Percentiles rank a stretch among this genome's conserved stretches.
Conservation (phyloP, 179 eudicot genomes). For the Beta macrorhiza region DNA sequence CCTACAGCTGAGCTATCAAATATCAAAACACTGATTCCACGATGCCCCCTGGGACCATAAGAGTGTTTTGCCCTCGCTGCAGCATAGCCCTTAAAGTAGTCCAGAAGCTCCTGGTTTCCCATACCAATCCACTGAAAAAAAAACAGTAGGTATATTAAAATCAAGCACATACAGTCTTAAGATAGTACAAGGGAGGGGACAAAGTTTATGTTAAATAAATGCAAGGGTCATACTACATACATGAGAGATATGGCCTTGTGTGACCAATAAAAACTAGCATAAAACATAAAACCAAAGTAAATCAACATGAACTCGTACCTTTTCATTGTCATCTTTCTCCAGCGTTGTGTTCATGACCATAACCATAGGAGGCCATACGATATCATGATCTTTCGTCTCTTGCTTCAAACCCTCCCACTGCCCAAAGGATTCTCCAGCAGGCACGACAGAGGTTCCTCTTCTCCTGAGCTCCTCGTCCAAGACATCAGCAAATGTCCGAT, state of each 20-base stretch:
- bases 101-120: slow-evolving; percentile 87
- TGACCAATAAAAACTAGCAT: background rate
- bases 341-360: slow-evolving; percentile 62
- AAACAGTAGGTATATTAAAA: background rate
- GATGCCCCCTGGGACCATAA: slow-evolving; percentile 88
- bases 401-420: slow-evolving; percentile 54
- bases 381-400: slow-evolving; percentile 40
- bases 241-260: background rate
- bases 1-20: slow-evolving; percentile 76
- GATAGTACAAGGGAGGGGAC: background rate
- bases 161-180: background rate
- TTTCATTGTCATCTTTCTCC: slow-evolving; percentile 64
- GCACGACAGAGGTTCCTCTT: slow-evolving; percentile 59
- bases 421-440: slow-evolving; percentile 62
- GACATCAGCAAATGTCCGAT: slow-evolving; percentile 60
- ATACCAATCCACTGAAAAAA: slow-evolving; percentile 71
- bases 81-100: slow-evolving; percentile 50
- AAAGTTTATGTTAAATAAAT: background rate
- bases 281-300: background rate
- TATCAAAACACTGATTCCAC: slow-evolving; percentile 67
- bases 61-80: slow-evolving; percentile 67
- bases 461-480: slow-evolving; percentile 72
- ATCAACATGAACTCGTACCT: slow-evolving; percentile 37
- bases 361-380: slow-evolving; percentile 93
- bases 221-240: background rate